Base-by-base conservation (phyloP, 192 early-diverging fungal genomes). In the Backusella macrospora region DNA sequence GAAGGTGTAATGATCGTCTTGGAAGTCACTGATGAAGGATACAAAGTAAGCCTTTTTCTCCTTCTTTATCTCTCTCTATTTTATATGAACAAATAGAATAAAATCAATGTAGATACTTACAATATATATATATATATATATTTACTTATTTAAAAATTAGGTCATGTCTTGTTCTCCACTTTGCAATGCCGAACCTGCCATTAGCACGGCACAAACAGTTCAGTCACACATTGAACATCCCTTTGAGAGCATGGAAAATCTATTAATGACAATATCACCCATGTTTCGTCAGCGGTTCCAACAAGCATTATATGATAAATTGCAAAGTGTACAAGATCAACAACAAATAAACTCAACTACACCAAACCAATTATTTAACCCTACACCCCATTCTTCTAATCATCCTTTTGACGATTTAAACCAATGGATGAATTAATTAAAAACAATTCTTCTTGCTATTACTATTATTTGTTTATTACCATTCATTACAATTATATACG, bases 201-300 rank as follows among this genome's bases (percentile, higher is more conserved):
- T 65, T 29, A 34, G 38, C n/a, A 64, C 72, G 4, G 62, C 59
- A 0, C 62, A 73, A 38, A 34, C 39, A 64, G 62, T 64, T 18
- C 59, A 64, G 42, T 26, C 40, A 34, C 72, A 73, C 21, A 12
- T 81, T 5, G 64, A 78, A 12, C 52, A 44, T n/a, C 80, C 80
- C 12, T 82, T 82, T 74, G 81, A 82, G 64, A 80, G 74, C 14
- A 82, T 82, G 81, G 81, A 82, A 14, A 73, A 76, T 68, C 40
- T 82, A 26, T 67, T 82, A 18, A 74, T 80, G 79, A 71, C 75
- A 4, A 72, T 65, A 13, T 77, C 75, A 37, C 78, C 81, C 13
- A 73, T 77, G 68, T 82, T 82, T 72, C 63, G 71, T 6, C 71
- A 80, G 48, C 46, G 70, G 48, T 80, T 82, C 29, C 72, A 82